phyloP scores from a whole-genome alignment of 2,329 filamentous ascomycete genomes.

The Alternaria sp. region DNA sequence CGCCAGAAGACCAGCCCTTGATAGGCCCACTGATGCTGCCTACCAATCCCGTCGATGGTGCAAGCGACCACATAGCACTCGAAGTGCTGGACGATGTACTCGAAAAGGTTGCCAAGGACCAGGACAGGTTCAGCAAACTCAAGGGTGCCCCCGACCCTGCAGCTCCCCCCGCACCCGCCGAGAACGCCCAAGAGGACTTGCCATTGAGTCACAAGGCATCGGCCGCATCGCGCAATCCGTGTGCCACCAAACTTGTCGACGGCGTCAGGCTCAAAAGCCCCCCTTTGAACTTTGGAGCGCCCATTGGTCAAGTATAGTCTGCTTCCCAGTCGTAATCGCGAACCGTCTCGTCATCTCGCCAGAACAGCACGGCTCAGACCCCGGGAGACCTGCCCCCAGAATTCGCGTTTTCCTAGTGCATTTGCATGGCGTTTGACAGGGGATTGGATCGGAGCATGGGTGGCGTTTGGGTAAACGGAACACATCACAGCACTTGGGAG shows the following conservation, averaged over 20 bases:
- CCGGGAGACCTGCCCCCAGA: neutral
- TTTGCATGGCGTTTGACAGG: neutral
- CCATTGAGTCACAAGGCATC: conserved; percentile 32
- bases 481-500: neutral
- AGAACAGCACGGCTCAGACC: neutral
- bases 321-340: neutral
- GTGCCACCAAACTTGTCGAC: conserved; percentile 33
- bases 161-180: neutral
- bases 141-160: conserved; percentile 21
- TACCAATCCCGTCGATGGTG: conserved; percentile 38
- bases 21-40: conserved; percentile 43
- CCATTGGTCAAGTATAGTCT: conserved; percentile 36
- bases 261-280: conserved; percentile 46
- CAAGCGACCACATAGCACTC: conserved; percentile 38
- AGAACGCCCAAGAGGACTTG: conserved; percentile 1
- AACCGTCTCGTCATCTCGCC: neutral
- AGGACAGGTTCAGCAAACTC: conserved; percentile 23
- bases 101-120: conserved; percentile 31
- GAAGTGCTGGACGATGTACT: conserved; percentile 35
- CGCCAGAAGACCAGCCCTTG: conserved; percentile 30
- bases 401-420: neutral
- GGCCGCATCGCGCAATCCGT: conserved; percentile 19
- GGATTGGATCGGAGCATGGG: neutral
- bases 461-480: neutral
- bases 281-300: conserved; percentile 44